Evolutionary conservation across 129 eudicot species (phyloP).

Genomic region (Helianthus tuberosus): DNA sequence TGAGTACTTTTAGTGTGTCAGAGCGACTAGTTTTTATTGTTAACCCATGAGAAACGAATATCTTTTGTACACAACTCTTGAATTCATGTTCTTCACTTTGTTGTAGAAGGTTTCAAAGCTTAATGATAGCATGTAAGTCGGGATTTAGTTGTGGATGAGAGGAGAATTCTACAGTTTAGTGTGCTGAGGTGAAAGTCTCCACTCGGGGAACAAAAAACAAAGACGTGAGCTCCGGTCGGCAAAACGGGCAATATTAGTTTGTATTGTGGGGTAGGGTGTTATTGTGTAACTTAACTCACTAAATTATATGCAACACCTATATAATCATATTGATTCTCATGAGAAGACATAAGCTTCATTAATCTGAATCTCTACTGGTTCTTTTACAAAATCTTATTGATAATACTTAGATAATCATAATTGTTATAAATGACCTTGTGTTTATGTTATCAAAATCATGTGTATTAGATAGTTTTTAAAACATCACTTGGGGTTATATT

Average conservation of each 20-base stretch:
- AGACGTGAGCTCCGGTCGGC: neutral
- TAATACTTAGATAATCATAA: too few species aligned
- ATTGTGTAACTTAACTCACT: neutral
- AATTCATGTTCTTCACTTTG: neutral
- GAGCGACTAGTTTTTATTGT: neutral
- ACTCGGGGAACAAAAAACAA: neutral
- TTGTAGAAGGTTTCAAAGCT: conserved; percentile 9
- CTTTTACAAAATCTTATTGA: too few species aligned
- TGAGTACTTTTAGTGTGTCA: conserved; percentile 7
- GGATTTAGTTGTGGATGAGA: neutral
- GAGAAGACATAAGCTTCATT: neutral
- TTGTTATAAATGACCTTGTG: too few species aligned
- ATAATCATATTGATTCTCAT: neutral
- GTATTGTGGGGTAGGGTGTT: neutral
- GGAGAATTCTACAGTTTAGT: neutral
- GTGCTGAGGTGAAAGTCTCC: neutral
- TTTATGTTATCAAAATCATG: too few species aligned
- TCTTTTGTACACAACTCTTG: conserved; percentile 8
- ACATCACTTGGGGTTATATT: neutral
- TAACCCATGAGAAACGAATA: neutral
- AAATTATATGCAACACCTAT: neutral
- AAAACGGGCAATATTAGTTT: neutral
- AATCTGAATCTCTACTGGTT: too few species aligned
- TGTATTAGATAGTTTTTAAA: neutral
- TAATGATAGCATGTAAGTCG: neutral